Evolutionary conservation across 2,329 filamentous ascomycete genomes (phyloP).

Genomic region (Penicillium expansum): DNA sequence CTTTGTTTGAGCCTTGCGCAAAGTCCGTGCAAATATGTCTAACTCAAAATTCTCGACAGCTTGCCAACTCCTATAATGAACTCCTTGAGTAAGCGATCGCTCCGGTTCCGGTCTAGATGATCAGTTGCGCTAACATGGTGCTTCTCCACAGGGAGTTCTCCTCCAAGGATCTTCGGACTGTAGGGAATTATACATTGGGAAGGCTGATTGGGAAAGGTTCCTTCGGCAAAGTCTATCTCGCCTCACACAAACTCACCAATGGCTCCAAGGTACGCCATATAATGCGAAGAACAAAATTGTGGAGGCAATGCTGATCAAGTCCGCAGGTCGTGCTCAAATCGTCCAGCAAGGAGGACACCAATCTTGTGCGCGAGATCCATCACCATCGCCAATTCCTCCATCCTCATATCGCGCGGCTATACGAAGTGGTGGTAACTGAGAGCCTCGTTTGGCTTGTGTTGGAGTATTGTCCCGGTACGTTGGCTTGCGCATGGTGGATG

Average conservation of each 20-base stretch:
- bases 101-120: constrained; percentile 1
- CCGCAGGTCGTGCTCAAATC: constrained; percentile 93
- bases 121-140: constrained; percentile 11
- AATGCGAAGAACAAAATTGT: not conserved
- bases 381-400: constrained; percentile 98
- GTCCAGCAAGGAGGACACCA: constrained; percentile 91
- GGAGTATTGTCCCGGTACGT: constrained; percentile 86
- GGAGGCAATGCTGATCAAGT: constrained; percentile 8
- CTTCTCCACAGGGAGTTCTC: constrained; percentile 74
- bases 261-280: constrained; percentile 73
- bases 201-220: constrained; percentile 94
- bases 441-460: constrained; percentile 91
- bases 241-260: constrained; percentile 95
- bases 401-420: constrained; percentile 91
- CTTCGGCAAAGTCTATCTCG: constrained; percentile 97
- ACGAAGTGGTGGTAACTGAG: constrained; percentile 98
- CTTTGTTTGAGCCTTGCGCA: not conserved
- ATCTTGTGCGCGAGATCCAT: constrained; percentile 95
- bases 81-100: constrained; percentile 73
- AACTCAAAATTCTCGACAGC: constrained; percentile 52
- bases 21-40: constrained; percentile 9
- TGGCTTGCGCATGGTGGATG: not conserved
- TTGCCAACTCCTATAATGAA: constrained; percentile 95
- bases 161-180: constrained; percentile 81
- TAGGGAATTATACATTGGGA: constrained; percentile 92